These are phyloP conservation scores for Agaricus subrufescens DNA, from an alignment of 768 basidiomycete genomes.

Conservation along the genomic window DNA sequence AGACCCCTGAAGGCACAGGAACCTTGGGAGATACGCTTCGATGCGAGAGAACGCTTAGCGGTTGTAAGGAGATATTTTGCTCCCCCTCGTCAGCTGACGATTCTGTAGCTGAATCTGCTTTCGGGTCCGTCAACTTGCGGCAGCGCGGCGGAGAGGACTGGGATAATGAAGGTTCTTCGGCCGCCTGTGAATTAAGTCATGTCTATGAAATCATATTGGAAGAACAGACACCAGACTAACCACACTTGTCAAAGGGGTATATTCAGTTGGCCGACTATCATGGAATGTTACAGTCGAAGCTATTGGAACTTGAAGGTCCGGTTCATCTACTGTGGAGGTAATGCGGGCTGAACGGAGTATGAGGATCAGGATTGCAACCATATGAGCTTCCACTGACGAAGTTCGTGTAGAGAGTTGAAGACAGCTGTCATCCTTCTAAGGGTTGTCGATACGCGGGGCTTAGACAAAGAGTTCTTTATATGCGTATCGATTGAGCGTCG, in stretches of 20 bases:
- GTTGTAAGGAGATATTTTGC: neutral
- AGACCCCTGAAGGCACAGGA: neutral
- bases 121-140: neutral
- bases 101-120: conserved; percentile 45
- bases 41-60: neutral
- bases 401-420: conserved; percentile 60
- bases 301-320: conserved; percentile 30
- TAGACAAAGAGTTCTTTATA: conserved; percentile 65
- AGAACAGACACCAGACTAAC: neutral
- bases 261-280: conserved; percentile 3
- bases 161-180: neutral
- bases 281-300: conserved; percentile 11
- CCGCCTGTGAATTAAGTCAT: neutral
- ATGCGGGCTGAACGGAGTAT: conserved; percentile 42
- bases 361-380: conserved; percentile 11
- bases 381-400: conserved; percentile 44
- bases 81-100: conserved; percentile 26
- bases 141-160: neutral
- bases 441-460: conserved; percentile 61
- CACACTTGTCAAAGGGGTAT: neutral
- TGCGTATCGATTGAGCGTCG: conserved; percentile 67
- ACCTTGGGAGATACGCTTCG: neutral
- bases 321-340: conserved; percentile 37
- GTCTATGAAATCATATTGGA: too few relatives aligned
- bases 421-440: conserved; percentile 69